Conservation (phyloP, 169 alveolate genomes). For the Hepatocystis sp. region DNA sequence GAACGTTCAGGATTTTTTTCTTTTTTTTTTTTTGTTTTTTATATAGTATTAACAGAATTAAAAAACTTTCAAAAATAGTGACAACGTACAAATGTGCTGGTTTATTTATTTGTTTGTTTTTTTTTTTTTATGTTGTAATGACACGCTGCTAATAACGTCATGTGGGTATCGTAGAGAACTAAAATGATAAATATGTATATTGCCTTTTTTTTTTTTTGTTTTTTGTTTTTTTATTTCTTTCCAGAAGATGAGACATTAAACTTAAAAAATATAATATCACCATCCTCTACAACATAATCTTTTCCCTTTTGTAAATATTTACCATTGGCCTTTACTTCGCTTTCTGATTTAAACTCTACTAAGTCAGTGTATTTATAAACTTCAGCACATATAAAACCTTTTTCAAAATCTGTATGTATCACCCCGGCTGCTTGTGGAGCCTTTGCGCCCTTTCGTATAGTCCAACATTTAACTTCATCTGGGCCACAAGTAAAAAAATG, state of each 20-base stretch:
- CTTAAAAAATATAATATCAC: slow-evolving; percentile 97
- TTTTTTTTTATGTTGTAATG: too few relatives aligned
- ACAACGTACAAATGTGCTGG: too few relatives aligned
- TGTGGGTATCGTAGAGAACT: too few relatives aligned
- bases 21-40: too few relatives aligned
- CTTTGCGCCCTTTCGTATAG: slow-evolving; percentile 95
- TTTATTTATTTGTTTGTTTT: too few relatives aligned
- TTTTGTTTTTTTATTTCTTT: slow-evolving; percentile 81
- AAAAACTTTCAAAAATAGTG: too few relatives aligned
- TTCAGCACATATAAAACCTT: slow-evolving; percentile 99
- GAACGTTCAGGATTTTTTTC: background rate
- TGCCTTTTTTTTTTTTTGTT: background rate
- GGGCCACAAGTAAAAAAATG: slow-evolving; percentile 99
- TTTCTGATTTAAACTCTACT: slow-evolving; percentile 87
- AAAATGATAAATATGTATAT: background rate
- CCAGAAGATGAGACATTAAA: slow-evolving; percentile 96
- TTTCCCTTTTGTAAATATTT: slow-evolving; percentile 94
- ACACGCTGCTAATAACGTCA: too few relatives aligned
- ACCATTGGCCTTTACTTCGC: slow-evolving; percentile 96
- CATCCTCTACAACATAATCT: slow-evolving; percentile 97
- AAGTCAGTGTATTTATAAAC: slow-evolving; percentile 93
- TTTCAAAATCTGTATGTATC: slow-evolving; percentile 97
- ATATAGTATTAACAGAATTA: too few relatives aligned
- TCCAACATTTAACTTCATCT: slow-evolving; percentile 99
- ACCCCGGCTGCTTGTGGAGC: slow-evolving; percentile 98